These are phyloP conservation scores for Russula foetens DNA, from an alignment of 768 basidiomycete species.

Conservation along the genomic window DNA sequence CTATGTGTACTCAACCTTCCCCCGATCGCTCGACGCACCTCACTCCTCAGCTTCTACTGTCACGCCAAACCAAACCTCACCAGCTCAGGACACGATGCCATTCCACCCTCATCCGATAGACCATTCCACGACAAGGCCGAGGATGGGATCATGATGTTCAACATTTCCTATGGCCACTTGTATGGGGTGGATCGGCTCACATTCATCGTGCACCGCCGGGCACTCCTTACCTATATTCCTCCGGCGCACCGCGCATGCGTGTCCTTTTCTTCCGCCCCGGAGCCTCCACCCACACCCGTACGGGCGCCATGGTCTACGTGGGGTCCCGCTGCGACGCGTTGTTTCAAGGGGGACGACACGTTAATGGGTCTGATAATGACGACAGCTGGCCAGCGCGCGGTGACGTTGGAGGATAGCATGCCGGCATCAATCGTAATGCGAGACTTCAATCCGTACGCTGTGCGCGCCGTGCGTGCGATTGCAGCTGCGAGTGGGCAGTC, in stretches of 20 bases:
- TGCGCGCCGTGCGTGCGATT: too few relatives aligned
- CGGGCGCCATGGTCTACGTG: conserved; percentile 21
- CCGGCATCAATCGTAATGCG: too few relatives aligned
- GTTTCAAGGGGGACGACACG: conserved; percentile 21
- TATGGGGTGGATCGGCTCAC: too few relatives aligned
- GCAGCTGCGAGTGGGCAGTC: background rate
- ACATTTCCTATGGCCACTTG: conserved; percentile 13
- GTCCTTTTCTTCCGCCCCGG: background rate
- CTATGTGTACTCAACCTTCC: conserved; percentile 22
- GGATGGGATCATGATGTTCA: conserved; percentile 24
- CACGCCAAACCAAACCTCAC: conserved; percentile 25
- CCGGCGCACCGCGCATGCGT: background rate
- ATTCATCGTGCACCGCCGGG: too few relatives aligned
- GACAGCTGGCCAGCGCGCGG: too few relatives aligned
- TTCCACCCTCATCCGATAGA: too few relatives aligned
- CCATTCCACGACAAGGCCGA: conserved; percentile 21
- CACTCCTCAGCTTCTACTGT: conserved; percentile 22
- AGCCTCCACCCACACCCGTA: background rate
- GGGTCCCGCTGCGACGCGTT: conserved; percentile 23
- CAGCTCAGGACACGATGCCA: background rate
- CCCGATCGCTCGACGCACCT: conserved; percentile 3
- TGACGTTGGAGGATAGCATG: conserved; percentile 3
- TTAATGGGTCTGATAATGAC: conserved; percentile 26
- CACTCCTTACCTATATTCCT: conserved; percentile 17
- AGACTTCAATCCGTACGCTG: too few relatives aligned